Evolutionary conservation across 225 moss, liverwort and hornwort species (phyloP).

Genomic region (Marchantia paleacea): DNA sequence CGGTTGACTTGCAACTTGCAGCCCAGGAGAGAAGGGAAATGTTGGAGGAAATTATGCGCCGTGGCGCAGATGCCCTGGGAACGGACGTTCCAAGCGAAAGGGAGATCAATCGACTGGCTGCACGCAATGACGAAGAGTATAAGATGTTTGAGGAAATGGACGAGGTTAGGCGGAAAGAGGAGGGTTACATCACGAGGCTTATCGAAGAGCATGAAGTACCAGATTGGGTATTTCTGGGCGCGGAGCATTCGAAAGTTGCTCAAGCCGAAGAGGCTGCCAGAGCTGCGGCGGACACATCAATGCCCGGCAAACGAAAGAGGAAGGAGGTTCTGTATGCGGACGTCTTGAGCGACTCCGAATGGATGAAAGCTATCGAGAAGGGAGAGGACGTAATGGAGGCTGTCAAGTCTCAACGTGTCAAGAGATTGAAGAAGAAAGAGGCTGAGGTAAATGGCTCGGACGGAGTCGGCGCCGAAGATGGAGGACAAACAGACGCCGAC

Average conservation of each 20-base stretch:
- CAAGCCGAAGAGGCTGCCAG: constrained; percentile 44
- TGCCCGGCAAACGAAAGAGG: constrained; percentile 71
- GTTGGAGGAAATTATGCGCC: constrained; percentile 97
- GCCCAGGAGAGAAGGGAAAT: constrained; percentile 96
- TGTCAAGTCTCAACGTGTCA: constrained; percentile 81
- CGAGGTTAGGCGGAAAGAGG: constrained; percentile 69
- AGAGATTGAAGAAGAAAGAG: constrained; percentile 66
- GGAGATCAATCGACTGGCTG: constrained; percentile 87
- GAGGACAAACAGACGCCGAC: constrained; percentile 41
- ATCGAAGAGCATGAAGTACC: constrained; percentile 97
- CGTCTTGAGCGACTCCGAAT: constrained; percentile 91
- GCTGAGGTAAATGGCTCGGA: constrained; percentile 39
- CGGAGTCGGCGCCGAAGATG: constrained; percentile 50
- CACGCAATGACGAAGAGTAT: constrained; percentile 78
- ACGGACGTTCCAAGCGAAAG: constrained; percentile 98
- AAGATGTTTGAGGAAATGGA: constrained; percentile 85
- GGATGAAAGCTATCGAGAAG: constrained; percentile 99
- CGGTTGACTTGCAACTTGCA: constrained; percentile 20
- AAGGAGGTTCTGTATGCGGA: constrained; percentile 96
- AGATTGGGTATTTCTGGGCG: constrained; percentile 83
- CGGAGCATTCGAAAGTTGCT: constrained; percentile 48
- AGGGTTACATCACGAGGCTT: constrained; percentile 74
- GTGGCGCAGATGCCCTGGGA: constrained; percentile 82
- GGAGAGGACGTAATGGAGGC: constrained; percentile 91
- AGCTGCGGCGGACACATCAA: constrained; percentile 17